phyloP scores from a whole-genome alignment of 2,329 filamentous ascomycete species.

The Aureobasidium namibiae region DNA sequence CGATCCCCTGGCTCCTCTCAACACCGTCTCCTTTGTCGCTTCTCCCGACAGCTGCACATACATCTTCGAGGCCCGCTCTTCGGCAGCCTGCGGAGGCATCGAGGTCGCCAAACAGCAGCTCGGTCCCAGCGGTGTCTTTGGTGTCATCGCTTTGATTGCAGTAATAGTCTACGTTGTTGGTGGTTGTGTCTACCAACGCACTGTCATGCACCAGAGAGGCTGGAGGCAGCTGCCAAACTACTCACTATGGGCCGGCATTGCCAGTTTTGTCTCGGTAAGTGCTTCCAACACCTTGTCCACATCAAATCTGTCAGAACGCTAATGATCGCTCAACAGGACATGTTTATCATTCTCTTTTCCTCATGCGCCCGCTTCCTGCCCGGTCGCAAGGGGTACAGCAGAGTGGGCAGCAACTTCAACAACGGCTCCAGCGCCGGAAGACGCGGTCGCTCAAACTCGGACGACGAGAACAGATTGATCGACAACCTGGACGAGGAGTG shows the following conservation, averaged over 20 bases:
- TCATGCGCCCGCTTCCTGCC: slow-evolving; percentile 62
- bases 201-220: slow-evolving; percentile 85
- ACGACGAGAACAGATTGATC: slow-evolving; percentile 89
- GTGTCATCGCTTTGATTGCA: slow-evolving; percentile 70
- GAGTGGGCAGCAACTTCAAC: slow-evolving; percentile 47
- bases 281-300: background rate
- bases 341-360: slow-evolving; percentile 60
- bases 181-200: slow-evolving; percentile 91
- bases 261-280: slow-evolving; percentile 72
- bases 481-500: slow-evolving; percentile 96
- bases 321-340: slow-evolving; percentile 30
- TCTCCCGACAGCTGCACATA: slow-evolving; percentile 82
- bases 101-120: slow-evolving; percentile 49
- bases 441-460: slow-evolving; percentile 42
- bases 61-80: slow-evolving; percentile 85
- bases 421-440: slow-evolving; percentile 36
- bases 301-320: background rate
- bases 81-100: slow-evolving; percentile 71
- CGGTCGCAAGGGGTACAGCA: slow-evolving; percentile 57
- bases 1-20: slow-evolving; percentile 60
- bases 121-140: slow-evolving; percentile 71
- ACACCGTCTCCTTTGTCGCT: slow-evolving; percentile 75
- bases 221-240: slow-evolving; percentile 97
- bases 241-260: slow-evolving; percentile 80
- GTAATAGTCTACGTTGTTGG: slow-evolving; percentile 84